These are phyloP conservation scores for Phallus indusiatus DNA, from an alignment of 768 basidiomycete species.

Conservation along the genomic window DNA sequence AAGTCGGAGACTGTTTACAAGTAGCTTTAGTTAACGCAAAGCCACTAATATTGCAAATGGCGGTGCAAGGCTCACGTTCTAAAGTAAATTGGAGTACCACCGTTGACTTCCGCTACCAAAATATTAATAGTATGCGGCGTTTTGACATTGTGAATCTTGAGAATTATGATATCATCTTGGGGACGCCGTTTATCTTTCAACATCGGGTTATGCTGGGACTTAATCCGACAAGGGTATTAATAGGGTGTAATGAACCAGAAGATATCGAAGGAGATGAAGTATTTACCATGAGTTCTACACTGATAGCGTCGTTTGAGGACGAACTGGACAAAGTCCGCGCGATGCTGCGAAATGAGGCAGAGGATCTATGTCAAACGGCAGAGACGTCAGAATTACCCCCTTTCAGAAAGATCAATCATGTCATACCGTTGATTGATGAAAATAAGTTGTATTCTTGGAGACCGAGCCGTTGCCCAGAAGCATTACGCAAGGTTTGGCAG, in stretches of 20 bases:
- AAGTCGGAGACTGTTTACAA: slow-evolving; percentile 20
- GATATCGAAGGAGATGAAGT: slow-evolving; percentile 11
- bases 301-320: too few species aligned
- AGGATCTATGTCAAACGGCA: slow-evolving; percentile 10
- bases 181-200: slow-evolving; percentile 17
- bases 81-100: slow-evolving; percentile 24
- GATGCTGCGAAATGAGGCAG: slow-evolving; percentile 14
- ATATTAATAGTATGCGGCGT: slow-evolving; percentile 19
- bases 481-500: slow-evolving; percentile 16
- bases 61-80: slow-evolving; percentile 31
- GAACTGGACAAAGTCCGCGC: too few species aligned
- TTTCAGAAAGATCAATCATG: slow-evolving; percentile 26
- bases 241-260: not conserved
- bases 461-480: slow-evolving; percentile 28
- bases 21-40: slow-evolving; percentile 19
- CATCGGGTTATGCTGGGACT: not conserved
- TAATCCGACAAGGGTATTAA: not conserved
- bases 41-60: slow-evolving; percentile 30
- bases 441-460: slow-evolving; percentile 25
- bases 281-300: too few species aligned
- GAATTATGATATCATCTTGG: slow-evolving; percentile 30
- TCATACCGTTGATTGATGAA: slow-evolving; percentile 26
- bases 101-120: slow-evolving; percentile 25
- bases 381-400: slow-evolving; percentile 18
- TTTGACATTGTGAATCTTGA: slow-evolving; percentile 32